Percentiles rank a stretch among this genome's conserved stretches.
Conservation (phyloP, 164 flowering plant genomes). For the Dillenia turbinata region DNA sequence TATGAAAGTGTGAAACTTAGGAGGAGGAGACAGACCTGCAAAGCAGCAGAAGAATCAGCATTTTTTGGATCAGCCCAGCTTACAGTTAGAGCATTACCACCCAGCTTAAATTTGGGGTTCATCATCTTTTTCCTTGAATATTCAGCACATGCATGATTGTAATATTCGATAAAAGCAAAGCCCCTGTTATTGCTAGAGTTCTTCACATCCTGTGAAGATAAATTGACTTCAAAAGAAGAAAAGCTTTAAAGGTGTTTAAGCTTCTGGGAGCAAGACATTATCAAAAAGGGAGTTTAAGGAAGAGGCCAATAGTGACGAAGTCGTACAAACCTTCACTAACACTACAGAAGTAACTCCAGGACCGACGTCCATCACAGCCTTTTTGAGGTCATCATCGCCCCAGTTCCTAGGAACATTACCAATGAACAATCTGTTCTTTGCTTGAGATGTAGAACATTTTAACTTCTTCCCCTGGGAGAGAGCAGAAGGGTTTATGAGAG, state of each 20-base stretch:
- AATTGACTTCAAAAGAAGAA: neutral
- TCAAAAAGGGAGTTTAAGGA: neutral
- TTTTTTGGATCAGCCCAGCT: slow-evolving; percentile 93
- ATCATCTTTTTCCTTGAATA: slow-evolving; percentile 82
- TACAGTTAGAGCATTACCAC: slow-evolving; percentile 72
- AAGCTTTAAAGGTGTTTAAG: neutral
- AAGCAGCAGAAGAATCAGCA: slow-evolving; percentile 60
- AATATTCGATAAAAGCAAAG: slow-evolving; percentile 90
- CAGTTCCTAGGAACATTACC: slow-evolving; percentile 83
- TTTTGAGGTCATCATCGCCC: slow-evolving; percentile 67
- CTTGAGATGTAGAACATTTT: slow-evolving; percentile 81
- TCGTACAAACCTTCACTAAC: slow-evolving; percentile 56
- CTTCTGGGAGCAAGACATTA: neutral
- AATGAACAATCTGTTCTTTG: slow-evolving; percentile 77
- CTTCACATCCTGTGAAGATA: slow-evolving; percentile 58
- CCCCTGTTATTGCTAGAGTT: slow-evolving; percentile 81
- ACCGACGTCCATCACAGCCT: slow-evolving; percentile 56
- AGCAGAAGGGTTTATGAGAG: neutral
- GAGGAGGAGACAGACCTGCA: slow-evolving; percentile 47
- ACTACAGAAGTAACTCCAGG: slow-evolving; percentile 74
- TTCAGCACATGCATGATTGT: slow-evolving; percentile 94
- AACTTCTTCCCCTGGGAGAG: slow-evolving; percentile 63
- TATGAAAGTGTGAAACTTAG: neutral
- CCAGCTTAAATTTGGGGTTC: slow-evolving; percentile 73
- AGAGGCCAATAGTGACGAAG: neutral